Evolutionary conservation across 208 protist genomes (phyloP), one percentile per base, ranked within the genome.

Genomic region (Angomonas ambiguus): DNA sequence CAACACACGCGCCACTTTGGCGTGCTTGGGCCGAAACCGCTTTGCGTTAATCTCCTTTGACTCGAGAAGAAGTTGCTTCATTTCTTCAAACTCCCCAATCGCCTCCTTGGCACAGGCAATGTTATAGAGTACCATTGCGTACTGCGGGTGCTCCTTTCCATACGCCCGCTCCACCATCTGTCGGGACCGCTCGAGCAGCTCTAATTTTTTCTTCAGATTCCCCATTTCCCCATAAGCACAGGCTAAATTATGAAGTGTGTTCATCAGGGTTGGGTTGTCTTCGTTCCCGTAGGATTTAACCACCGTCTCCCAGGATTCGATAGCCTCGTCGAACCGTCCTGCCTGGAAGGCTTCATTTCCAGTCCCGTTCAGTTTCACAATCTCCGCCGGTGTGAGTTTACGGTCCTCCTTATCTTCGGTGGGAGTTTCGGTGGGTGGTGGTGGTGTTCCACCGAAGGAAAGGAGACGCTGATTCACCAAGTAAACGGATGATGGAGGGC

Each of bases 211-310:
- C 30, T 61, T 60, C 62, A 82, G 76, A 75, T 95, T 55, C 8
- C 90, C 90, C 16, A 90, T 76, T 42, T 93, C 83, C 4, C 90
- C 86, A 65, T 95, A 95, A 28, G 82, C 84, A 60, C 85, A 93
- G n/a, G 90, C 90, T 31, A 95, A 76, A 65, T 95, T 93, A 69
- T 92, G 87, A 22, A 92, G 71, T 62, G 84, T 93, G 71, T 74
- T 87, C 82, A 95, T 90, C 55, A 91, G 74, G 5, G 76, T 80
- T 18, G 75, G 76, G 65, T 76, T 90, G 68, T 83, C 76, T 32
- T 73, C 62, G 32, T 83, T 75, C 35, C 77, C 67, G 49, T 79
- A 61, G 16, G 76, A 72, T 30, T 67, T 49, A n/a, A 60, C 70
- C 33, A 93, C 79, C 34, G 73, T 53, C 56, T 93, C 83, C 87